Conservation (phyloP, 106 monocot species). For the Dioscorea dumetorum region DNA sequence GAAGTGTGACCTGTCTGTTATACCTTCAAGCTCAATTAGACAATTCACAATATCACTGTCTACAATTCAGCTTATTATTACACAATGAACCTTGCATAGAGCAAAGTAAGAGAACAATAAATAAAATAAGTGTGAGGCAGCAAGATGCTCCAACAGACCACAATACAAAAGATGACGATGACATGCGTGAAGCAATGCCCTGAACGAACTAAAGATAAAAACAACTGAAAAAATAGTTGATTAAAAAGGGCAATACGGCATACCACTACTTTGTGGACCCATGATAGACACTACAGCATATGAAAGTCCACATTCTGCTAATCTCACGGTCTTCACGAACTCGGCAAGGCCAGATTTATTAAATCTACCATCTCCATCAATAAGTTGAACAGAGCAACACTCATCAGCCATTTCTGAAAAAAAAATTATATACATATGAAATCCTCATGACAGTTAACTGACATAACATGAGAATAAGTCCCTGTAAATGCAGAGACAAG, state of each 20-base stretch:
- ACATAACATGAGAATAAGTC: no score
- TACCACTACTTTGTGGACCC: constrained; percentile 91
- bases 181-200: no score
- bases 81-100: no score
- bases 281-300: constrained; percentile 82
- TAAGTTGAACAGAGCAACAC: constrained; percentile 43
- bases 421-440: not conserved
- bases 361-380: constrained; percentile 70
- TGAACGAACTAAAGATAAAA: not conserved
- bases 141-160: not conserved
- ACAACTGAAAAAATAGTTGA: not conserved
- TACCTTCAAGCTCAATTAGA: no score
- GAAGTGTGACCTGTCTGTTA: no score
- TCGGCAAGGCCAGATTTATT: constrained; percentile 41
- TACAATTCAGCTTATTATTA: no score
- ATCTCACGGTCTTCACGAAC: constrained; percentile 35
- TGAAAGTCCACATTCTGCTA: constrained; percentile 64
- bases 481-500: no score
- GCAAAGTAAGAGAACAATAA: not conserved
- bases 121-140: not conserved
- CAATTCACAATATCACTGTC: no score
- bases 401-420: constrained; percentile 48
- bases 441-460: not conserved
- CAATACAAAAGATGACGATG: no score
- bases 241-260: constrained; percentile 4